Conservation (phyloP, 129 eudicot genomes). For the Rutidosis leptorrhynchoides region DNA sequence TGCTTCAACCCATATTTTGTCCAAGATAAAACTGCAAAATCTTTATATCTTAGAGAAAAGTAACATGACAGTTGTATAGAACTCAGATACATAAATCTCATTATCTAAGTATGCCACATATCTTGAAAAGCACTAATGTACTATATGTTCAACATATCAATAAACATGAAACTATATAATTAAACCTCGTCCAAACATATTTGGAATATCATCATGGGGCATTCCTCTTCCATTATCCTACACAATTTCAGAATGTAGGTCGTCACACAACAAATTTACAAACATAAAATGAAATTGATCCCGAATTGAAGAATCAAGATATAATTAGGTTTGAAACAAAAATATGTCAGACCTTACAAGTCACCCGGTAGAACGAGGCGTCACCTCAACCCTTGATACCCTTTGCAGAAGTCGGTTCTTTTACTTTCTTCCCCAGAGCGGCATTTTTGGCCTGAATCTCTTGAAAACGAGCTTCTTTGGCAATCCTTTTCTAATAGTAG, state of each 20-base stretch:
- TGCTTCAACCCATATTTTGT: conserved; percentile 98
- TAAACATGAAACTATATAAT: conserved; percentile 17
- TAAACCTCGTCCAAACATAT: conserved; percentile 98
- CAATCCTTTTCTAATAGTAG: conserved; percentile 72
- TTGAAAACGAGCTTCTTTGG: conserved; percentile 94
- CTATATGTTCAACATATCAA: neutral
- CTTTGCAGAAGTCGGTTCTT: conserved; percentile 58
- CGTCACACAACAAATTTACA: neutral
- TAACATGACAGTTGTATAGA: conserved; percentile 14
- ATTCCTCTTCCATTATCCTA: conserved; percentile 99
- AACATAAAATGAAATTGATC: neutral
- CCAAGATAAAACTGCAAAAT: conserved; percentile 83
- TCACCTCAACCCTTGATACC: conserved; percentile 77
- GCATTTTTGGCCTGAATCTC: conserved; percentile 89
- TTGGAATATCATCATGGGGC: conserved; percentile 98
- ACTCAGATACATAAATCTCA: conserved; percentile 11
- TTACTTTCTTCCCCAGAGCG: conserved; percentile 85
- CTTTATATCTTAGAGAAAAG: conserved; percentile 16
- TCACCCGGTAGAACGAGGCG: conserved; percentile 90
- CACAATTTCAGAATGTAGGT: conserved; percentile 15
- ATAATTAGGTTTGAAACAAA: conserved; percentile 6
- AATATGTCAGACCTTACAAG: conserved; percentile 73
- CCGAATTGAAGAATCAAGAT: neutral
- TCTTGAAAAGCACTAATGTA: conserved; percentile 21
- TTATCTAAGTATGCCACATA: conserved; percentile 11